phyloP scores from a whole-genome alignment of 2,329 filamentous ascomycete species.

The Hypoxylon sp. region DNA sequence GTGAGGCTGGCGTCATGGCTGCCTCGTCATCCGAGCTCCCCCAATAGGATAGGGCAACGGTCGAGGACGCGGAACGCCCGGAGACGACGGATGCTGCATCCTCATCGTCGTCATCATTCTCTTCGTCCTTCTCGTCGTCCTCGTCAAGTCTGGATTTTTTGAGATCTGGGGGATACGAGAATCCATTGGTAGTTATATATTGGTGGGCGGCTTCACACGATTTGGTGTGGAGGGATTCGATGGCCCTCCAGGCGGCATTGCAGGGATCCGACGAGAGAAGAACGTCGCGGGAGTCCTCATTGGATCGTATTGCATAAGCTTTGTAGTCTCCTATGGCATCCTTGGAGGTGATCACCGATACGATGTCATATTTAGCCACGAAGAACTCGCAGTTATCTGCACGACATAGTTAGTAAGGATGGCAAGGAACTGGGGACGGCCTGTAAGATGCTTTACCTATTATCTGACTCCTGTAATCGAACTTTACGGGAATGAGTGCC shows the following conservation, averaged over 20 bases:
- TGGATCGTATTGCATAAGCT: slow-evolving; percentile 49
- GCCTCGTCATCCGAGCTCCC: slow-evolving; percentile 50
- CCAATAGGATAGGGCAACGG: slow-evolving; percentile 48
- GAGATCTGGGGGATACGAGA: slow-evolving; percentile 43
- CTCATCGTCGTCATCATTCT: slow-evolving; percentile 36
- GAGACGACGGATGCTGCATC: slow-evolving; percentile 49
- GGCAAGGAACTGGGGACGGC: neutral
- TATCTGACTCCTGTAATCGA: slow-evolving; percentile 50
- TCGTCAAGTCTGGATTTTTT: slow-evolving; percentile 38
- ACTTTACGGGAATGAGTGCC: slow-evolving; percentile 34
- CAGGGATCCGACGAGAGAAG: slow-evolving; percentile 48
- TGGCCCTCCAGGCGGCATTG: slow-evolving; percentile 41
- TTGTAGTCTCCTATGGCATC: slow-evolving; percentile 45
- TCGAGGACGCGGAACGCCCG: slow-evolving; percentile 46
- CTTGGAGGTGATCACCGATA: slow-evolving; percentile 49
- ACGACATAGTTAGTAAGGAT: slow-evolving; percentile 3
- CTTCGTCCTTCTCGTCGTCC: slow-evolving; percentile 21
- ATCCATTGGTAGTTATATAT: slow-evolving; percentile 50
- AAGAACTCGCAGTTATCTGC: slow-evolving; percentile 54
- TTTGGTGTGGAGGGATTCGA: slow-evolving; percentile 51
- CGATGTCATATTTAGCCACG: slow-evolving; percentile 47
- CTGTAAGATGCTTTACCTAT: slow-evolving; percentile 44
- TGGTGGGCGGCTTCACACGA: slow-evolving; percentile 52
- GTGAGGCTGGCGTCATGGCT: slow-evolving; percentile 38
- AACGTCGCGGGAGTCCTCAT: slow-evolving; percentile 44